Evolutionary conservation across 2,329 filamentous ascomycete genomes (phyloP), one percentile per base, ranked within the genome.

Genomic region (Aciculosporium take): DNA sequence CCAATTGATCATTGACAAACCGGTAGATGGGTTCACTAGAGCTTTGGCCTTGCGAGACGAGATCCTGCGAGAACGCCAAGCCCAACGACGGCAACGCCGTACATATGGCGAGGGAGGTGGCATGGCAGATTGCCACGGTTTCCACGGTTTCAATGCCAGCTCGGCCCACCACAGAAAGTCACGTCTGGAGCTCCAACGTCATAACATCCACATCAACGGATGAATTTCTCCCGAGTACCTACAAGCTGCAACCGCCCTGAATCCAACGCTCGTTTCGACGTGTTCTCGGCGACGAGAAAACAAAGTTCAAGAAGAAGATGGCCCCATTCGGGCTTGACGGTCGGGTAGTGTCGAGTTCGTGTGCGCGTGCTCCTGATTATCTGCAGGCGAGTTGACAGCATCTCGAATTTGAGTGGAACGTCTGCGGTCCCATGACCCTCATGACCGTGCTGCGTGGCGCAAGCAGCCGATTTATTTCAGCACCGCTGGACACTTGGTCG

Each of bases 391-490:
- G 15, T n/a, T 30, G 35, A 33, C 32, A 36, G 29, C 29, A 35
- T 43, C 29, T 25, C 37, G 20, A 39, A 45, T 31, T 36, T 44
- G 47, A 45, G 43, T 46, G 50, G 48, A 50, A 50, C 51, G 45
- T 43, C 42, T 47, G 37, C 46, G 53, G 53, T 57, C 55, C 49
- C 54, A 56, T 56, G 55, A 57, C 53, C 54, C 55, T 49, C 54
- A 56, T 56, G 55, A 57, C 53, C 54, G 45, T 44, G 44, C 46
- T 44, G 50, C 50, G 48, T 50, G 48, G 53, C 52, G 54, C 53
- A 53, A 57, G 52, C 41, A 44, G 36, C 42, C 43, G 44, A 45
- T 45, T 47, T 45, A 43, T 40, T 47, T 48, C 45, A 25, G 31
- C 34, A 31, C 34, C 39, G 29, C 25, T 35, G 30, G 36, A 24